A percentile compares a stretch with the other conserved stretches of the same genome.
Conservation (phyloP, 2,329 filamentous ascomycete species). For the Epichloe baconii region DNA sequence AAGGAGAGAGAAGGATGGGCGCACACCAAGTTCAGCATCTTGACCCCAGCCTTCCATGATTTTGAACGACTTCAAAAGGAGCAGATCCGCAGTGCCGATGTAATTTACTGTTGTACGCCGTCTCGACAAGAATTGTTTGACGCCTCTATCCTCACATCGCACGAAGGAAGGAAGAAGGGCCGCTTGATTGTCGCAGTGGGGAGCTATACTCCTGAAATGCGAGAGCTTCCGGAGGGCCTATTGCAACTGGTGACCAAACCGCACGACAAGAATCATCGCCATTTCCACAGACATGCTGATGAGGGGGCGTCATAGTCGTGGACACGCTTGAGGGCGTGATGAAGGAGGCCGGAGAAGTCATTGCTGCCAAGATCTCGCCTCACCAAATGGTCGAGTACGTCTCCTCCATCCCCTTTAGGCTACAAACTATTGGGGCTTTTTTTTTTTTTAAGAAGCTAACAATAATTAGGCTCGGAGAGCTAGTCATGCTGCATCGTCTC, state of each 20-base stretch:
- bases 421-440: not conserved
- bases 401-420: not conserved
- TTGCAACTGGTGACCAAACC: slow-evolving; percentile 46
- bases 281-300: slow-evolving; percentile 53
- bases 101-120: slow-evolving; percentile 83
- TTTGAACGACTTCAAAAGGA: slow-evolving; percentile 53
- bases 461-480: slow-evolving; percentile 53
- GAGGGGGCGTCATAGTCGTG: slow-evolving; percentile 58
- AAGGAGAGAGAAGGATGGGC: slow-evolving; percentile 49
- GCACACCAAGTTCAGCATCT: slow-evolving; percentile 51
- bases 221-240: slow-evolving; percentile 68
- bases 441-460: not conserved
- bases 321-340: slow-evolving; percentile 69
- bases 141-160: slow-evolving; percentile 53
- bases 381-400: slow-evolving; percentile 67
- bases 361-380: slow-evolving; percentile 60
- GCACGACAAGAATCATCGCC: slow-evolving; percentile 33
- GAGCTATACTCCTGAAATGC: slow-evolving; percentile 58
- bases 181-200: slow-evolving; percentile 62
- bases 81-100: slow-evolving; percentile 58
- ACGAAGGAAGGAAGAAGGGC: slow-evolving; percentile 56
- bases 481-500: slow-evolving; percentile 47
- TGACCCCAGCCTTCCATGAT: slow-evolving; percentile 60
- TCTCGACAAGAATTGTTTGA: slow-evolving; percentile 65
- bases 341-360: slow-evolving; percentile 75